Percentiles rank a stretch among this genome's conserved stretches.
Conservation (phyloP, 257 asterid genomes). For the Cruciata laevipes region DNA sequence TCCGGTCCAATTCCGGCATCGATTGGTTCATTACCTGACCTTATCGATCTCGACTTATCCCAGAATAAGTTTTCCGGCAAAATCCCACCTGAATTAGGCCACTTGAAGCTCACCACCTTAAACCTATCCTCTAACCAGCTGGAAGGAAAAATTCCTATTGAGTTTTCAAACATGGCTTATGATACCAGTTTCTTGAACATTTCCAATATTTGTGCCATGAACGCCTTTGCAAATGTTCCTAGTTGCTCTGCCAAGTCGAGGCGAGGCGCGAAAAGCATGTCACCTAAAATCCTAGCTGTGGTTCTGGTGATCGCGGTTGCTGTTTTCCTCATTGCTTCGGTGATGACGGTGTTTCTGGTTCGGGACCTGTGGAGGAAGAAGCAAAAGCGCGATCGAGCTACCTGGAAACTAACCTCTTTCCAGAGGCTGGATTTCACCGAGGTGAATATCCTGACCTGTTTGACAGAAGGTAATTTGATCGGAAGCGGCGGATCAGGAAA, state of each 20-base stretch:
- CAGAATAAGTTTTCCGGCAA: conserved; percentile 56
- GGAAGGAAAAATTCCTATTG: conserved; percentile 51
- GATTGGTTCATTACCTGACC: conserved; percentile 40
- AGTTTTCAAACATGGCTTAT: conserved; percentile 47
- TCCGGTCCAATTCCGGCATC: conserved; percentile 65
- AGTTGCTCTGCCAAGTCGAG: conserved; percentile 22
- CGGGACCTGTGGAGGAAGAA: conserved; percentile 33
- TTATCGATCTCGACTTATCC: conserved; percentile 58
- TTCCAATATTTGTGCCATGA: conserved; percentile 47
- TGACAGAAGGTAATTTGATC: conserved; percentile 46
- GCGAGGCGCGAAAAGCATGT: not conserved
- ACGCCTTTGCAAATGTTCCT: conserved; percentile 24
- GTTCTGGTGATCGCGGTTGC: conserved; percentile 33
- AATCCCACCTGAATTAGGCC: conserved; percentile 53
- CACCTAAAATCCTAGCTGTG: not conserved
- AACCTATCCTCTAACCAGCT: conserved; percentile 69
- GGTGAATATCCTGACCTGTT: conserved; percentile 39
- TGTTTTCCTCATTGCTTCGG: conserved; percentile 47
- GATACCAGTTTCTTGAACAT: conserved; percentile 55
- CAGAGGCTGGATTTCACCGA: conserved; percentile 64
- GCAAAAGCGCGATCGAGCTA: conserved; percentile 27
- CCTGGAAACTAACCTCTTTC: conserved; percentile 74
- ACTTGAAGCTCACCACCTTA: conserved; percentile 25
- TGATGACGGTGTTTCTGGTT: conserved; percentile 22
- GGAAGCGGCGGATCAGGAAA: conserved; percentile 89